phyloP scores from a whole-genome alignment of 441 rosid genomes.

The Populus hybrid region DNA sequence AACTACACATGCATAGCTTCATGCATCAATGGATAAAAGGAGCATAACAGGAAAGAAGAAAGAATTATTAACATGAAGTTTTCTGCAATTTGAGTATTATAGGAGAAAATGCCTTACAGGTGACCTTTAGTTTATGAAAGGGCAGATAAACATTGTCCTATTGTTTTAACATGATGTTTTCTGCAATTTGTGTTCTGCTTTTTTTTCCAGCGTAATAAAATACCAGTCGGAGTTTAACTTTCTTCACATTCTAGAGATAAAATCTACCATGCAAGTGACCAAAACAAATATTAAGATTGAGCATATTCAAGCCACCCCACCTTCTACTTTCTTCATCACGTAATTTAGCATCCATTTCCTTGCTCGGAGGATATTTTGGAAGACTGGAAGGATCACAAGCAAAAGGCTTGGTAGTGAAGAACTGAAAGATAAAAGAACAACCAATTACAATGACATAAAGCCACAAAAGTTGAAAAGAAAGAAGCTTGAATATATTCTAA shows the following conservation, averaged over 20 bases:
- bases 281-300: constrained; percentile 6
- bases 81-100: neutral
- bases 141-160: neutral
- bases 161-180: neutral
- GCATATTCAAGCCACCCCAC: constrained; percentile 28
- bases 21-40: neutral
- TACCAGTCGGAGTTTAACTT: neutral
- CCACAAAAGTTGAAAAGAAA: neutral
- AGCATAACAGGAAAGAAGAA: neutral
- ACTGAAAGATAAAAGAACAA: constrained; percentile 41
- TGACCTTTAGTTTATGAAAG: neutral
- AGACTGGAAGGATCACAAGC: constrained; percentile 92
- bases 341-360: constrained; percentile 90
- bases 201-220: neutral
- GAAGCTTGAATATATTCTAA: neutral
- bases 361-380: constrained; percentile 91
- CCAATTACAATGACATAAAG: constrained; percentile 7
- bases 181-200: constrained; percentile 1
- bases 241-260: neutral
- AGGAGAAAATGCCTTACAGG: neutral
- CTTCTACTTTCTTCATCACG: constrained; percentile 92
- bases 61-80: neutral
- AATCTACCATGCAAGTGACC: neutral
- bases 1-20: neutral
- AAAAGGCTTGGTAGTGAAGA: constrained; percentile 70